Percentiles rank a stretch among this genome's conserved stretches.
Evolutionary conservation across 2,329 filamentous ascomycete species (phyloP).

Genomic region (Lachnellula occidentalis): DNA sequence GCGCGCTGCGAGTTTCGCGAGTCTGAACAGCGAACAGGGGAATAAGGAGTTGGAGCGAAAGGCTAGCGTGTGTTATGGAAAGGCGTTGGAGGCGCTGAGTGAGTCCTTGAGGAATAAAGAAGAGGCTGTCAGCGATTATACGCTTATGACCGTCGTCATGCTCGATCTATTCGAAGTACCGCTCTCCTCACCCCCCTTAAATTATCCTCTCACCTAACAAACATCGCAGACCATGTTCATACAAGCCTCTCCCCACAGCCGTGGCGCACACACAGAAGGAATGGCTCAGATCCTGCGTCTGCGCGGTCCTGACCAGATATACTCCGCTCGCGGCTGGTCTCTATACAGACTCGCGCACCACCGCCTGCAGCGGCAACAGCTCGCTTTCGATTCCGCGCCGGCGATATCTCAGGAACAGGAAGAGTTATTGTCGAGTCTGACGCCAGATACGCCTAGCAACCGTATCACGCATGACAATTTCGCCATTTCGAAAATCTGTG

Average conservation of each 20-base stretch:
- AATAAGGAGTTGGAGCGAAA: constrained; percentile 21
- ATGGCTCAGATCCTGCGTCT: constrained; percentile 1
- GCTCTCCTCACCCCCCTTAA: background rate
- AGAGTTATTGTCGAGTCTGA: background rate
- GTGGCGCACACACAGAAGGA: background rate
- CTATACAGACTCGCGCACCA: background rate
- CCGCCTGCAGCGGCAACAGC: constrained; percentile 1
- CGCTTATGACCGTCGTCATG: constrained; percentile 37
- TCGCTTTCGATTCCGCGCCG: background rate
- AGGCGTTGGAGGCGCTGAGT: constrained; percentile 32
- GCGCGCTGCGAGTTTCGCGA: constrained; percentile 33
- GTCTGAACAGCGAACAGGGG: constrained; percentile 27
- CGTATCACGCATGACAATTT: background rate
- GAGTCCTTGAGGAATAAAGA: constrained; percentile 29
- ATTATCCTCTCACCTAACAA: background rate
- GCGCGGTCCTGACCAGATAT: background rate
- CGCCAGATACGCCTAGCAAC: background rate
- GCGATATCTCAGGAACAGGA: background rate
- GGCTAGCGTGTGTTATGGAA: constrained; percentile 33
- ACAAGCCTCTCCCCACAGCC: background rate
- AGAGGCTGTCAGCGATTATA: constrained; percentile 35
- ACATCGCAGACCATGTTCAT: background rate
- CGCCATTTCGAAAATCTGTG: background rate
- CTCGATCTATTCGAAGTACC: constrained; percentile 37
- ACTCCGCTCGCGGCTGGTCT: background rate